phyloP scores from a whole-genome alignment of 352 stramenopile genomes.

The Globisporangium acanthophoron region DNA sequence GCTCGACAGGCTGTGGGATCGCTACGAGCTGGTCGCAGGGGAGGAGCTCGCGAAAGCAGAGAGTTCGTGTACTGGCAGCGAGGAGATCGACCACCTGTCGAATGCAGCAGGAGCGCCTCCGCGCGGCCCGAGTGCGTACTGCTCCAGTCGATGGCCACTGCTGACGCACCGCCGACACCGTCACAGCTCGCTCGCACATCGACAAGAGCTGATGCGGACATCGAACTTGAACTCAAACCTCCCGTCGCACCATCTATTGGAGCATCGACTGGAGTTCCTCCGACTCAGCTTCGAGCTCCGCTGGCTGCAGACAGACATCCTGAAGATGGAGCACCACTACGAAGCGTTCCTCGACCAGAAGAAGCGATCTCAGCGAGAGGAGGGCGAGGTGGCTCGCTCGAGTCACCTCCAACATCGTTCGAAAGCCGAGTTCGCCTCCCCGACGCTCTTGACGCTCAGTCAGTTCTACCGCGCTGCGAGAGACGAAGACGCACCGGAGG shows the following conservation, averaged over 20 bases:
- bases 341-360: constrained; percentile 34
- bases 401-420: not conserved
- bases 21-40: constrained; percentile 9
- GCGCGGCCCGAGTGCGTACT: not conserved
- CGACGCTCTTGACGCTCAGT: constrained; percentile 3
- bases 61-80: not conserved
- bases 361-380: constrained; percentile 15
- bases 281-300: constrained; percentile 30
- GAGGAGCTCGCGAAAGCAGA: constrained; percentile 4
- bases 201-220: not conserved
- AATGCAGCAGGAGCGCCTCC: not conserved
- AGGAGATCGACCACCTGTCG: not conserved
- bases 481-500: not conserved
- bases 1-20: constrained; percentile 12
- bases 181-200: constrained; percentile 2
- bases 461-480: constrained; percentile 6
- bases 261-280: constrained; percentile 23
- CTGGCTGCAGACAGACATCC: constrained; percentile 40
- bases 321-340: constrained; percentile 36
- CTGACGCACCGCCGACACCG: not conserved
- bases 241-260: constrained; percentile 1
- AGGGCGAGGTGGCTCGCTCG: not conserved
- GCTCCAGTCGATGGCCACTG: not conserved
- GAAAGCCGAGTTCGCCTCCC: not conserved
- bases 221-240: not conserved